phyloP scores from a whole-genome alignment of 352 stramenopile genomes.

The Poterioochromonas sp. region DNA sequence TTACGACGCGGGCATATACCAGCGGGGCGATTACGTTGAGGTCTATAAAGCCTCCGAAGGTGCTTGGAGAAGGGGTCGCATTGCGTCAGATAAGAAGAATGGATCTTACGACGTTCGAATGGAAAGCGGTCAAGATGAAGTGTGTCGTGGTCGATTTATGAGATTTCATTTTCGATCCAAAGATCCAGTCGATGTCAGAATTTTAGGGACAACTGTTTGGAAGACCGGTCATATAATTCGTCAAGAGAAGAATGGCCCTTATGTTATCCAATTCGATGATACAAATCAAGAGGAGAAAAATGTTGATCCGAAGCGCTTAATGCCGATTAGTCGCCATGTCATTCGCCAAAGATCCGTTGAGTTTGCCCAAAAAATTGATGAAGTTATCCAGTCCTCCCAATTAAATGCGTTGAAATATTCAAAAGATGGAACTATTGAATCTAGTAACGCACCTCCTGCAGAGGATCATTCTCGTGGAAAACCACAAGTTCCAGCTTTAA shows the following conservation, averaged over 20 bases:
- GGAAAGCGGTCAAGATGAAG: not conserved
- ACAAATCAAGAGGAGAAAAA: not conserved
- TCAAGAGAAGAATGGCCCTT: not conserved
- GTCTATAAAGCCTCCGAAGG: not conserved
- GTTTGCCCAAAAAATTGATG: not conserved
- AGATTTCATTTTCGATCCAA: not conserved
- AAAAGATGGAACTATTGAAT: too few relatives aligned
- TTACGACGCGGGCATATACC: not conserved
- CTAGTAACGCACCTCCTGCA: too few relatives aligned
- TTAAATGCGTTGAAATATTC: too few relatives aligned
- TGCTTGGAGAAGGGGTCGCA: not conserved
- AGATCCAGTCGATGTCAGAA: not conserved
- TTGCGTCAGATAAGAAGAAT: not conserved
- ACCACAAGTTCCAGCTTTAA: too few relatives aligned
- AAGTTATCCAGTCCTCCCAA: too few relatives aligned
- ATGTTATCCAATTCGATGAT: not conserved
- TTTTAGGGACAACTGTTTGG: not conserved
- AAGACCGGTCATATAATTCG: not conserved
- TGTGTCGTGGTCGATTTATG: not conserved
- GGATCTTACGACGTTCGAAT: slow-evolving; percentile 9
- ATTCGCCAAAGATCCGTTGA: not conserved
- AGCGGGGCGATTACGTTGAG: slow-evolving; percentile 2
- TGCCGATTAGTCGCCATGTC: not conserved
- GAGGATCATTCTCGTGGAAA: too few relatives aligned
- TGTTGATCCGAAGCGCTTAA: not conserved